phyloP scores from a whole-genome alignment of 2,329 filamentous ascomycete genomes.

The Helicocarpus griseus region DNA sequence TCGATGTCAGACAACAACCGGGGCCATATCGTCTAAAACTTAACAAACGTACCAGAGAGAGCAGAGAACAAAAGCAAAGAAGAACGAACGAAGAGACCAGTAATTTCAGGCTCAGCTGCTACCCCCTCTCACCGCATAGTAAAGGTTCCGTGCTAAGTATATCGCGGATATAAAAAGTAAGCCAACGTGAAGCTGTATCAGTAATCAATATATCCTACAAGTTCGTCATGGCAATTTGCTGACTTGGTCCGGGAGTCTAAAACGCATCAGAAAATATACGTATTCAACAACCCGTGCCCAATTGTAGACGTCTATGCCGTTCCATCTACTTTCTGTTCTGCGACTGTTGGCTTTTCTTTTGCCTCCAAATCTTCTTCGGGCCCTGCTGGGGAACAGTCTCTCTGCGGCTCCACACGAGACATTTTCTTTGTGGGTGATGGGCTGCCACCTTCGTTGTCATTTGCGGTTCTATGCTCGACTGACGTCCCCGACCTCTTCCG shows the following conservation, averaged over 20 bases:
- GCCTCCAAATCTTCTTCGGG: slow-evolving; percentile 15
- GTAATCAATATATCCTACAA: neutral
- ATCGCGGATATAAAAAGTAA: neutral
- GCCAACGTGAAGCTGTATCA: neutral
- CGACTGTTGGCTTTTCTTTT: slow-evolving; percentile 8
- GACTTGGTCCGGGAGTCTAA: neutral
- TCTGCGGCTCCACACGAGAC: slow-evolving; percentile 11
- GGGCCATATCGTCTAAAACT: too few relatives aligned
- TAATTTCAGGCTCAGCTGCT: neutral
- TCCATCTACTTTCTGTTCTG: neutral
- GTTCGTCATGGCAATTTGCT: neutral
- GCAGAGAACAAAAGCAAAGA: neutral
- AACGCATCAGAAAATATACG: neutral
- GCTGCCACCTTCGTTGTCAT: slow-evolving; percentile 1
- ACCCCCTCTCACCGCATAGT: neutral
- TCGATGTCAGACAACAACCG: too few relatives aligned
- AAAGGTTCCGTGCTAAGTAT: neutral
- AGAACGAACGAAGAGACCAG: neutral
- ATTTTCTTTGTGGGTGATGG: slow-evolving; percentile 15
- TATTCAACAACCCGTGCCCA: neutral
- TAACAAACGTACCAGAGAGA: neutral
- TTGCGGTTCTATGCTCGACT: neutral
- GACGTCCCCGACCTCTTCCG: slow-evolving; percentile 16
- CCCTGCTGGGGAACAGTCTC: slow-evolving; percentile 9
- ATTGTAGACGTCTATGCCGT: neutral